Percentiles rank a stretch among this genome's conserved stretches.
phyloP scores from a whole-genome alignment of 2,329 filamentous ascomycete genomes.

The Chaetomium strumarium region DNA sequence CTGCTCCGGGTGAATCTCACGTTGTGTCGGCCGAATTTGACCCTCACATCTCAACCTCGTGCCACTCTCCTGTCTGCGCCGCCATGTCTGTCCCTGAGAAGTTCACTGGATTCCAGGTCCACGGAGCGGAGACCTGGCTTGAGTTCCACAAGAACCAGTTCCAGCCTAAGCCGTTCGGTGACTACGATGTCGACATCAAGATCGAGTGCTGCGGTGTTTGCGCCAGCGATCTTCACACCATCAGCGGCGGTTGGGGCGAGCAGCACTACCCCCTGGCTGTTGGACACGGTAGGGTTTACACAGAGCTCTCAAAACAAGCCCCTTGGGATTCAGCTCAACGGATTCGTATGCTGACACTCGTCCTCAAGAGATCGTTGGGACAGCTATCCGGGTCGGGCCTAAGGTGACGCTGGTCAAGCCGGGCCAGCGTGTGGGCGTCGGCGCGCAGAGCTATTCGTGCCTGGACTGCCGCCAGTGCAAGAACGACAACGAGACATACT shows the following conservation, averaged over 20 bases:
- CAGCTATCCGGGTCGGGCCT: slow-evolving; percentile 59
- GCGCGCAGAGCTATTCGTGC: slow-evolving; percentile 61
- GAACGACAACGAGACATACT: slow-evolving; percentile 64
- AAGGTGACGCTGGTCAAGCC: slow-evolving; percentile 55
- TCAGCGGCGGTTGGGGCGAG: slow-evolving; percentile 62
- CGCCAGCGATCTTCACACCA: slow-evolving; percentile 65
- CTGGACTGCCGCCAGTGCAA: slow-evolving; percentile 60
- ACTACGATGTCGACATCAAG: slow-evolving; percentile 82
- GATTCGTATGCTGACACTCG: background rate
- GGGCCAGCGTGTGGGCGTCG: slow-evolving; percentile 63
- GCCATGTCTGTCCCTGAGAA: slow-evolving; percentile 52
- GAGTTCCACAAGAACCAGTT: slow-evolving; percentile 68
- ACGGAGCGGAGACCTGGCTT: slow-evolving; percentile 47
- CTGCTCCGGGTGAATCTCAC: no score
- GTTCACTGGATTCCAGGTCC: slow-evolving; percentile 56
- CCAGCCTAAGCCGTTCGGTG: slow-evolving; percentile 78
- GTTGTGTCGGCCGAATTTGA: no score
- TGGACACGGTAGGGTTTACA: slow-evolving; percentile 50
- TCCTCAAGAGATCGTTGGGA: slow-evolving; percentile 59
- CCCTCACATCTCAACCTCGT: no score
- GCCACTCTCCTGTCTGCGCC: background rate
- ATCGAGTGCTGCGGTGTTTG: slow-evolving; percentile 76
- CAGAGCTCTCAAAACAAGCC: background rate
- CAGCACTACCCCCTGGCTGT: slow-evolving; percentile 60
- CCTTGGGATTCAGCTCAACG: background rate